These are phyloP conservation scores for Aspergillus incahuasiensis DNA, from an alignment of 495 filamentous ascomycete species.

Conservation along the genomic window DNA sequence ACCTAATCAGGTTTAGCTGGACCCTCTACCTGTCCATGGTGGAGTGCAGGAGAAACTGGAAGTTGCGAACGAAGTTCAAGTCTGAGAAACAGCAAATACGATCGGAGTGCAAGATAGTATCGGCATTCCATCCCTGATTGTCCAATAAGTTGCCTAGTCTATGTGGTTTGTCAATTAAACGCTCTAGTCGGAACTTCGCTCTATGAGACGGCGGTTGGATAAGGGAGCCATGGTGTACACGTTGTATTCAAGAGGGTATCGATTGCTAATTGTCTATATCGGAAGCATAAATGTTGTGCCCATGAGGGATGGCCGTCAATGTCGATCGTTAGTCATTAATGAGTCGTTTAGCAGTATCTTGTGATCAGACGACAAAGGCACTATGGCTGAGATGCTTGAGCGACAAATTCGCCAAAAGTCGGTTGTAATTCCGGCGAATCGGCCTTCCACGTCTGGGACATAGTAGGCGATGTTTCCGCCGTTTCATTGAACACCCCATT, in stretches of 20 bases:
- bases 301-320: too few relatives aligned
- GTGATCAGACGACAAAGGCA: background rate
- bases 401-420: slow-evolving; percentile 33
- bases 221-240: background rate
- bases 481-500: slow-evolving; percentile 18
- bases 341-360: background rate
- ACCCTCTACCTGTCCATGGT: too few relatives aligned
- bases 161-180: too few relatives aligned
- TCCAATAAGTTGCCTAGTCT: too few relatives aligned
- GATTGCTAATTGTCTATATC: background rate
- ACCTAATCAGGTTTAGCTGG: too few relatives aligned
- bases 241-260: background rate
- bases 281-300: background rate
- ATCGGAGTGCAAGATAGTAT: too few relatives aligned
- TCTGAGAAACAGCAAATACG: too few relatives aligned
- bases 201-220: background rate
- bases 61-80: too few relatives aligned
- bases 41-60: background rate
- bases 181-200: too few relatives aligned
- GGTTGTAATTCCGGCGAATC: slow-evolving; percentile 4
- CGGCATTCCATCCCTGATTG: too few relatives aligned
- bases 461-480: slow-evolving; percentile 9
- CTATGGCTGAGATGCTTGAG: slow-evolving; percentile 19
- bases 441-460: slow-evolving; percentile 26
- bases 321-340: too few relatives aligned